Base-by-base conservation (phyloP, 2,329 filamentous ascomycete genomes). In the Calcarisporium arbuscula region DNA sequence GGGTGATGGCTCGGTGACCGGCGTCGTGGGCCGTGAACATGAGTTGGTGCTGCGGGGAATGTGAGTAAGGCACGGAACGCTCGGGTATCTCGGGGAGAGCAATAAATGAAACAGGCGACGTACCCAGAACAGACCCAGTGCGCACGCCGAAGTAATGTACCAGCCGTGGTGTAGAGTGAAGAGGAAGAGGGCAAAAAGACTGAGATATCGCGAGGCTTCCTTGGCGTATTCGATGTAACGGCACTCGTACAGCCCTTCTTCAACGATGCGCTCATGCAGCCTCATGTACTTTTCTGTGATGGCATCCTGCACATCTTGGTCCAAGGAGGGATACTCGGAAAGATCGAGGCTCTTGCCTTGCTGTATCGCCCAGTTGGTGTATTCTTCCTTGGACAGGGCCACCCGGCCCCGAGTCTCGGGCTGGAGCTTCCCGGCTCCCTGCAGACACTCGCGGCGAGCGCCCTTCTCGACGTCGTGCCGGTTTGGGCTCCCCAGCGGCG, bases 1-100 rank as follows among this genome's bases (percentile, higher is more conserved):
- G 90, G 3, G 92, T 98, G 49, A 98, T 95, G 46, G 86, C 92
- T 83, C 95, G 94, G 60, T 98, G 92, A 6, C 87, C 89, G 32
- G 90, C 86, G 67, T 98, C 92, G 59, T 98, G 92, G 41, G 86
- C 92, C 2, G 82, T 82, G 54, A 98, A 98, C 33, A 90, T 84
- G 19, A 96, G 72, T 56, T 96, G 92, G 54, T 96, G 92, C 90
- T 92, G 96, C 52, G 94, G 74, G 42, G 4, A 19, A 11, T 8
- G 25, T 18, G 28, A 9, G 28, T 5, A 21, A 25, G 8, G 17
- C 10, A 1, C 14, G 27, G 36, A 15, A 40, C 30, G 12, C 32
- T 27, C 12, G 16, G 18, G 19, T n/a, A 14, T 14, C n/a, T n/a
- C n/a, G n/a, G n/a, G 19, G n/a, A n/a, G n/a, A n/a, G n/a, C n/a